A percentile compares a stretch with the other conserved stretches of the same genome.
phyloP scores from a whole-genome alignment of 75 land plant genomes.

The Cunninghamia lanceolata region DNA sequence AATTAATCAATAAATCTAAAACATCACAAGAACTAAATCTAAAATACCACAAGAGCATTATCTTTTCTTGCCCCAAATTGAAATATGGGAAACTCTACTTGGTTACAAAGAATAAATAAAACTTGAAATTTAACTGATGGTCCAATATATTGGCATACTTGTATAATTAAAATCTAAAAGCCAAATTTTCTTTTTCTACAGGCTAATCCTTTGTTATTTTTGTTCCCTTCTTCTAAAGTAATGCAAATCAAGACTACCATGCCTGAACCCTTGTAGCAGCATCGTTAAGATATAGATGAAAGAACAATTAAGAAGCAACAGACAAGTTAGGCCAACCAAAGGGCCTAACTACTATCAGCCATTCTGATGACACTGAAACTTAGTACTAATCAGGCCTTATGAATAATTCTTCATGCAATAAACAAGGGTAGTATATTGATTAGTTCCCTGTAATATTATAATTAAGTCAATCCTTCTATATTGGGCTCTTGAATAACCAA shows the following conservation, averaged over 20 bases:
- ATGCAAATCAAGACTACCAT: neutral
- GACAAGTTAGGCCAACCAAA: neutral
- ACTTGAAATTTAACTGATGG: neutral
- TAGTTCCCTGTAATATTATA: neutral
- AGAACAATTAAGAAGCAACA: neutral
- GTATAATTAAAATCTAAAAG: neutral
- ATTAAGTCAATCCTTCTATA: neutral
- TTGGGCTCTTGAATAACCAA: neutral
- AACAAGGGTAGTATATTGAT: neutral
- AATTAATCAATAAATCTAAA: neutral
- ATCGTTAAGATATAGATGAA: neutral
- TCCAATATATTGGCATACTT: neutral
- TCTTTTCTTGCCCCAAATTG: neutral
- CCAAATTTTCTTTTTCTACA: neutral
- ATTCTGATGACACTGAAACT: neutral
- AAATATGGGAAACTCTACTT: neutral
- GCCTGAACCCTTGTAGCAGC: neutral
- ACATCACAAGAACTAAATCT: neutral
- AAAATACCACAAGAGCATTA: too few species aligned
- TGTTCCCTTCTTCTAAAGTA: neutral
- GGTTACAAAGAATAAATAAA: constrained; percentile 8
- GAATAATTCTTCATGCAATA: neutral
- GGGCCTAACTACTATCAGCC: neutral
- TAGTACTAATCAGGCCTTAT: neutral
- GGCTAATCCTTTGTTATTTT: neutral